Evolutionary conservation across 257 asterid species (phyloP).

Genomic region (Petunia secreta): DNA sequence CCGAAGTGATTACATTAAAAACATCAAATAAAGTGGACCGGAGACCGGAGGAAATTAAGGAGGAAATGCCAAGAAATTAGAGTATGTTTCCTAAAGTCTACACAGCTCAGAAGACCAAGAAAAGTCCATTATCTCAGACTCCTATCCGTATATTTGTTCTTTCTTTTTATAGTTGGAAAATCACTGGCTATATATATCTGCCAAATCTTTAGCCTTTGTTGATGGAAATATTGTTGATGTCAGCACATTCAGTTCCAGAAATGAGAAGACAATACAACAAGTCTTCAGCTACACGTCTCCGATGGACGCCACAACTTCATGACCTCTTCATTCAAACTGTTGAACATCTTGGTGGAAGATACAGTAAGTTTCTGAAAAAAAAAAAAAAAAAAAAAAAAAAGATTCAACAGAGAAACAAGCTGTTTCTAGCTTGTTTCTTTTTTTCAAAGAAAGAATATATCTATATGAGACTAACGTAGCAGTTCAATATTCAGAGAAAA

Average conservation of each 20-base stretch:
- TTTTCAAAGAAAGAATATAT: background rate
- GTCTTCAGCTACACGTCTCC: constrained; percentile 39
- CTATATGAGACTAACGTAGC: background rate
- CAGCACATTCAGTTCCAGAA: background rate
- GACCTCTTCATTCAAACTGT: constrained; percentile 40
- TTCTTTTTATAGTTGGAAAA: background rate
- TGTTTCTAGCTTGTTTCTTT: background rate
- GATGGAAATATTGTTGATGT: background rate
- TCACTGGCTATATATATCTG: background rate
- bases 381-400: background rate
- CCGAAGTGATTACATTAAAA: too few species aligned
- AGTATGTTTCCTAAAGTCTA: constrained; percentile 27
- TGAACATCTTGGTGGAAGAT: constrained; percentile 41
- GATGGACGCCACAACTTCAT: constrained; percentile 49
- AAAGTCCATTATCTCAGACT: constrained; percentile 32
- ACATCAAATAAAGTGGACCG: too few species aligned
- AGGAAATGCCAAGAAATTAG: constrained; percentile 2
- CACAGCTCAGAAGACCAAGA: constrained; percentile 16
- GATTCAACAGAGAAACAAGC: too few species aligned
- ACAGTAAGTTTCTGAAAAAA: constrained; percentile 34
- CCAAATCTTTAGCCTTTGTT: background rate
- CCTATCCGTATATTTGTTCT: background rate
- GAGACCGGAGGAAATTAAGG: background rate
- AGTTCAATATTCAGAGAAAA: too few species aligned
- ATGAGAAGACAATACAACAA: constrained; percentile 32